Conservation (phyloP, 768 basidiomycete species). For the Amanita phalloides region DNA sequence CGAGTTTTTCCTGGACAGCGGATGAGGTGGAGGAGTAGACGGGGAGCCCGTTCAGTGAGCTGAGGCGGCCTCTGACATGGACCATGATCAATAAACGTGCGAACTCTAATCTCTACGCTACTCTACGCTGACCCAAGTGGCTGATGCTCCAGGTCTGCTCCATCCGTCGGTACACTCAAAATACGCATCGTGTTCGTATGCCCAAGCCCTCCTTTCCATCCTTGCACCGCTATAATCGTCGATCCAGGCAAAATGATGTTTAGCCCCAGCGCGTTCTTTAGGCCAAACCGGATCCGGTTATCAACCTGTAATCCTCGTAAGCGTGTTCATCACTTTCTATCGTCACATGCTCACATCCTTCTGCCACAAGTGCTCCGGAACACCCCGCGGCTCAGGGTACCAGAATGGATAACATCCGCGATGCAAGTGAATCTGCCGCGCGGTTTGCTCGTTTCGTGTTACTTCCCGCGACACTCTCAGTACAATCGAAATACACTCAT, state of each 20-base stretch:
- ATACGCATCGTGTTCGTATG: constrained; percentile 90
- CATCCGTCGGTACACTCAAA: constrained; percentile 72
- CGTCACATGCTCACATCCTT: constrained; percentile 60
- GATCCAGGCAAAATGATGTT: constrained; percentile 83
- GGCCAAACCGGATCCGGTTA: constrained; percentile 83
- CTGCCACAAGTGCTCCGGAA: constrained; percentile 90
- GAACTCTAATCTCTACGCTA: not conserved
- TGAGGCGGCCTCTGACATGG: constrained; percentile 21
- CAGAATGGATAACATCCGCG: constrained; percentile 96
- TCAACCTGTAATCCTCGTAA: constrained; percentile 44
- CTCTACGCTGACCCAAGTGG: constrained; percentile 28
- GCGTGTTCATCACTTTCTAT: too few species aligned
- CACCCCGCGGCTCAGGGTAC: constrained; percentile 91
- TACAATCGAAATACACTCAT: not conserved
- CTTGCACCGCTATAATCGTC: constrained; percentile 91
- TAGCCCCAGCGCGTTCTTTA: constrained; percentile 72
- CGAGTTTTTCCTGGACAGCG: constrained; percentile 58
- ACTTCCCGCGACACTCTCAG: constrained; percentile 34
- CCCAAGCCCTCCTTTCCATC: constrained; percentile 98
- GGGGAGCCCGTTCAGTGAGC: constrained; percentile 19
- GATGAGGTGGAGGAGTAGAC: constrained; percentile 31
- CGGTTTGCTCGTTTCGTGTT: constrained; percentile 91
- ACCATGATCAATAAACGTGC: constrained; percentile 20
- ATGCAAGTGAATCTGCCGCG: constrained; percentile 94
- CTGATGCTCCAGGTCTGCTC: constrained; percentile 68